phyloP scores from a whole-genome alignment of 495 filamentous ascomycete genomes.

The Tetracladium setigerum region DNA sequence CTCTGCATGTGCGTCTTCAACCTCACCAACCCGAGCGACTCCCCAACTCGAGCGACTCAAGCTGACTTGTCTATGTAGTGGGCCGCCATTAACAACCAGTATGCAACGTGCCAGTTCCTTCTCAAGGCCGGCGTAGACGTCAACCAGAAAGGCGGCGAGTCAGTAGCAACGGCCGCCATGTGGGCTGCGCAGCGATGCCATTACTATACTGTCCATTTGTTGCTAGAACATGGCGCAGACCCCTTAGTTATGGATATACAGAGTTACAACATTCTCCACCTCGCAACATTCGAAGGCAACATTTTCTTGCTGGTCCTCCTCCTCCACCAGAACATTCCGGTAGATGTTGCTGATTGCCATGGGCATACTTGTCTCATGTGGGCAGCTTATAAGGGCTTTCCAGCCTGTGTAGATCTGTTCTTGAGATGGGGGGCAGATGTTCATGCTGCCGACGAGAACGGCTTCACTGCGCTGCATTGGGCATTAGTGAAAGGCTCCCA shows the following conservation, averaged over 20 bases:
- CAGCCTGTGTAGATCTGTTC: slow-evolving; percentile 85
- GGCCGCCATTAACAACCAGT: slow-evolving; percentile 99
- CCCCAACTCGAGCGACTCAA: slow-evolving; percentile 7
- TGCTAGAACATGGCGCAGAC: slow-evolving; percentile 84
- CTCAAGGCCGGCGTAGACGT: slow-evolving; percentile 84
- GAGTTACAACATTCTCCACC: slow-evolving; percentile 94
- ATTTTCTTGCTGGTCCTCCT: slow-evolving; percentile 80
- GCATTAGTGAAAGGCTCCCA: slow-evolving; percentile 86
- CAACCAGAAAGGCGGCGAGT: slow-evolving; percentile 92
- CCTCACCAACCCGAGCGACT: slow-evolving; percentile 21
- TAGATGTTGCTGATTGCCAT: slow-evolving; percentile 81
- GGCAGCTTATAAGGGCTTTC: slow-evolving; percentile 95
- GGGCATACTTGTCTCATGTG: slow-evolving; percentile 95
- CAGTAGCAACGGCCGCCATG: slow-evolving; percentile 84
- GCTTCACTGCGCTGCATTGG: slow-evolving; percentile 93
- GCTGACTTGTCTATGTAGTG: slow-evolving; percentile 64
- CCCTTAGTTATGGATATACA: slow-evolving; percentile 82
- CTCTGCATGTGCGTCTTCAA: slow-evolving; percentile 68
- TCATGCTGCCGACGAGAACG: slow-evolving; percentile 80
- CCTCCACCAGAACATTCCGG: slow-evolving; percentile 86
- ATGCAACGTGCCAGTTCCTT: slow-evolving; percentile 90
- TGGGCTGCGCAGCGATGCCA: slow-evolving; percentile 95
- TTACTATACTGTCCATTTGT: slow-evolving; percentile 67
- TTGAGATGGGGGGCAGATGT: slow-evolving; percentile 93
- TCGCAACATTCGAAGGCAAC: slow-evolving; percentile 95